phyloP scores from a whole-genome alignment of 2,329 filamentous ascomycete genomes.

The Macrophomina tecta region DNA sequence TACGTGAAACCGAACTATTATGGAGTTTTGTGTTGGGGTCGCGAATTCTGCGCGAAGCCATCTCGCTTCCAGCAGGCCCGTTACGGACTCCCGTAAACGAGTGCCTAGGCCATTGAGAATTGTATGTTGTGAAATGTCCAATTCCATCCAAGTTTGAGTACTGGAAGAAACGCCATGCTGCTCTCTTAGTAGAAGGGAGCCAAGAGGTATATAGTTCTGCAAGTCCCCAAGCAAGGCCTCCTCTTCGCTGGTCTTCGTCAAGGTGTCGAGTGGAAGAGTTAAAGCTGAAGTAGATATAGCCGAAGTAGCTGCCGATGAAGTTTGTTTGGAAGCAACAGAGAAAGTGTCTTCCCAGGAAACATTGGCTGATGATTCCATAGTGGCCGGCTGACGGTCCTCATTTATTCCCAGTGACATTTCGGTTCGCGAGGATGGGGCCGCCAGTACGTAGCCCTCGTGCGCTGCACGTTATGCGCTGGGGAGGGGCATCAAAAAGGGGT shows the following conservation, averaged over 20 bases:
- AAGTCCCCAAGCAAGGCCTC: background rate
- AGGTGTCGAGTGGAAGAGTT: background rate
- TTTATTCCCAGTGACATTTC: background rate
- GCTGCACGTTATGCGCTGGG: background rate
- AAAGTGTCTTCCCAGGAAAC: background rate
- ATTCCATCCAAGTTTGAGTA: conserved; percentile 36
- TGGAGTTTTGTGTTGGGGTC: background rate
- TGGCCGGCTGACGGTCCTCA: background rate
- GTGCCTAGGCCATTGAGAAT: background rate
- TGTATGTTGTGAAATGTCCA: conserved; percentile 32
- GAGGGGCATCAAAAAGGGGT: too few relatives aligned
- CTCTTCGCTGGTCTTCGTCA: background rate
- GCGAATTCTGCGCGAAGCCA: conserved; percentile 43
- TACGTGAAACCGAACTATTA: conserved; percentile 62
- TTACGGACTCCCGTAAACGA: conserved; percentile 34
- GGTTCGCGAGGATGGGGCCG: background rate
- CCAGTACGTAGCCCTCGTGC: background rate
- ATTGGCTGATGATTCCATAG: background rate
- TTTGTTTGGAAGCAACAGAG: background rate
- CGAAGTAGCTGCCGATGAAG: background rate
- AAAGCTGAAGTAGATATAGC: background rate
- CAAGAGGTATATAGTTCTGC: conserved; percentile 40
- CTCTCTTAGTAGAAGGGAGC: conserved; percentile 34
- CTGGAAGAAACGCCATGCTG: background rate
- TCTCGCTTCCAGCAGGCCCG: conserved; percentile 39